Conservation (phyloP, 768 basidiomycete species). For the Tulasnella sp. region DNA sequence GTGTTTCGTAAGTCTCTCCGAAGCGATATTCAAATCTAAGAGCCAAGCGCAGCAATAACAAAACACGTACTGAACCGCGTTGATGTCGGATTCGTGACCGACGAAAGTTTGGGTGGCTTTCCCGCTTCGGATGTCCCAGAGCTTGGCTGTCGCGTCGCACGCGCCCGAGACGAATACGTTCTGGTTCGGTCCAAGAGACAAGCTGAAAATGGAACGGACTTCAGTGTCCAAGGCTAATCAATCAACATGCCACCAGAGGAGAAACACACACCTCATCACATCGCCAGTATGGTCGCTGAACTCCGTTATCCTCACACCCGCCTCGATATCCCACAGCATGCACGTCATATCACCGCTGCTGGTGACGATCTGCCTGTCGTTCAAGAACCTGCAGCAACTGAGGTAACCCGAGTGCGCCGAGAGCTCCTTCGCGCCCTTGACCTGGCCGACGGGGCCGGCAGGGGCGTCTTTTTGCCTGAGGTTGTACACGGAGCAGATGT, state of each 20-base stretch:
- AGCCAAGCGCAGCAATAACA: too few species aligned
- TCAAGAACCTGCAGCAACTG: conserved; percentile 96
- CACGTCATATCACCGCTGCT: conserved; percentile 99
- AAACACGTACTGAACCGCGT: conserved; percentile 82
- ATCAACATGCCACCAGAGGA: neutral
- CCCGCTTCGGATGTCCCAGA: conserved; percentile 98
- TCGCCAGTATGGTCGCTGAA: conserved; percentile 99
- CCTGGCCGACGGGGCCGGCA: conserved; percentile 33
- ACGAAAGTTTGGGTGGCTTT: conserved; percentile 98
- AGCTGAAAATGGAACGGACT: conserved; percentile 34
- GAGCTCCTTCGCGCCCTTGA: conserved; percentile 87
- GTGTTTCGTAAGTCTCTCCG: neutral
- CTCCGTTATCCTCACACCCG: conserved; percentile 90
- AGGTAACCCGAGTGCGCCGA: conserved; percentile 98
- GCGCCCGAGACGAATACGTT: conserved; percentile 97
- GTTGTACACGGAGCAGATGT: conserved; percentile 98
- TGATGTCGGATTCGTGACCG: conserved; percentile 98
- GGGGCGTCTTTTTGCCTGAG: conserved; percentile 64
- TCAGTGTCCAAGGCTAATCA: neutral
- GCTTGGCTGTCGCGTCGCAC: conserved; percentile 95
- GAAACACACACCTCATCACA: conserved; percentile 80
- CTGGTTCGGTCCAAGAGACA: conserved; percentile 89
- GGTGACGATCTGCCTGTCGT: conserved; percentile 96
- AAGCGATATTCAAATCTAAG: neutral
- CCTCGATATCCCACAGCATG: conserved; percentile 99